phyloP scores from a whole-genome alignment of 2,329 filamentous ascomycete genomes.

The Fusarium clavum region DNA sequence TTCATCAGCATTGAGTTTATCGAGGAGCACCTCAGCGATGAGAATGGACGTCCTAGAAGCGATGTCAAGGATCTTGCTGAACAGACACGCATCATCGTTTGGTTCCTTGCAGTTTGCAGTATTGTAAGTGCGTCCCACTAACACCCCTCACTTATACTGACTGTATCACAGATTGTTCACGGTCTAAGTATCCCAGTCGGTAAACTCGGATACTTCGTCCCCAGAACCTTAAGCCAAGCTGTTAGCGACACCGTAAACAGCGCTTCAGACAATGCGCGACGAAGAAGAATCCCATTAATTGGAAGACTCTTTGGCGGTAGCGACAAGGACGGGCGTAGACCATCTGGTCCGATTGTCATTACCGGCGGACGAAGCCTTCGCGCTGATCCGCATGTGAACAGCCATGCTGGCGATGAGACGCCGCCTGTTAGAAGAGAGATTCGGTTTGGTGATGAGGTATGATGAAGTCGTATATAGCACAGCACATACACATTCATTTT shows the following conservation, averaged over 20 bases:
- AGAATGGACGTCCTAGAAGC: conserved; percentile 59
- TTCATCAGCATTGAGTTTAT: conserved; percentile 85
- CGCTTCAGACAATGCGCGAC: conserved; percentile 1
- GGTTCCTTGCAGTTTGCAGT: conserved; percentile 87
- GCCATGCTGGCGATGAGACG: background rate
- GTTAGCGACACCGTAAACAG: conserved; percentile 44
- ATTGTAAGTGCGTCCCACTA: conserved; percentile 69
- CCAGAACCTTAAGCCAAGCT: conserved; percentile 65
- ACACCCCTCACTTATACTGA: background rate
- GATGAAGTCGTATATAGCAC: background rate
- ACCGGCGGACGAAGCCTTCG: conserved; percentile 25
- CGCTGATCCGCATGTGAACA: background rate
- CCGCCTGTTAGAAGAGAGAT: conserved; percentile 34
- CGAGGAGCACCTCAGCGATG: conserved; percentile 58
- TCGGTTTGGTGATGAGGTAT: conserved; percentile 39
- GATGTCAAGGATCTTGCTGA: conserved; percentile 69
- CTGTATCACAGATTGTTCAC: conserved; percentile 68
- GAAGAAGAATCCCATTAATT: conserved; percentile 37
- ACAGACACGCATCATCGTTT: conserved; percentile 77
- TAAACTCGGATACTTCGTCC: conserved; percentile 72
- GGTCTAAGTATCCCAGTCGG: conserved; percentile 83
- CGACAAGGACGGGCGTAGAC: background rate
- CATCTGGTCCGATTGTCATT: conserved; percentile 24
- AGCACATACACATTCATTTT: background rate
- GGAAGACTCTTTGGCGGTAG: conserved; percentile 12